Evolutionary conservation across 805 yeast species (phyloP).

Genomic region (Ogataea minuta): DNA sequence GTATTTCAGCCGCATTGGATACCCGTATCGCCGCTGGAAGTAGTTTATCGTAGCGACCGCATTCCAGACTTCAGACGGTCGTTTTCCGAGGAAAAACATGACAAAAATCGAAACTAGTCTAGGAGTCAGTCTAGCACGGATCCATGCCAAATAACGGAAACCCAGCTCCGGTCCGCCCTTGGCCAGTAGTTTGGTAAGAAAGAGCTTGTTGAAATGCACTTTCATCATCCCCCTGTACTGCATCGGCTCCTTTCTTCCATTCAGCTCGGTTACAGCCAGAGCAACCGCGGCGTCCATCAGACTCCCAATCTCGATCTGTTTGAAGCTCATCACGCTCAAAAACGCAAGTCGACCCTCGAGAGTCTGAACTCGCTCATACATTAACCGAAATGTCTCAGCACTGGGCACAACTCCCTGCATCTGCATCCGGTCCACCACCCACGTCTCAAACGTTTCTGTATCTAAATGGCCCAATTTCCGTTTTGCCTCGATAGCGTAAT

Average conservation of each 20-base stretch:
- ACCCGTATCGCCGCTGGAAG: conserved; percentile 3
- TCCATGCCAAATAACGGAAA: conserved; percentile 5
- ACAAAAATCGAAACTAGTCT: conserved; percentile 1
- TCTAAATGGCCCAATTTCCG: conserved; percentile 2
- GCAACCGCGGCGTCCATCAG: background rate
- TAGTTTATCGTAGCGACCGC: conserved; percentile 12
- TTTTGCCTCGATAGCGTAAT: conserved; percentile 2
- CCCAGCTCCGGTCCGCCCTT: conserved; percentile 4
- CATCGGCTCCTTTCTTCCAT: background rate
- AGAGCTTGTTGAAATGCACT: conserved; percentile 1
- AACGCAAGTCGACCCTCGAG: conserved; percentile 3
- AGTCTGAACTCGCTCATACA: conserved; percentile 6
- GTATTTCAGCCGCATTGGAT: background rate
- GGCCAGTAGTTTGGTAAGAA: background rate
- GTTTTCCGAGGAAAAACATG: background rate
- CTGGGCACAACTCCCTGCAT: conserved; percentile 4
- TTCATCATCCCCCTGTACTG: background rate
- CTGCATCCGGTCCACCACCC: conserved; percentile 9
- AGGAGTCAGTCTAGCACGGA: background rate
- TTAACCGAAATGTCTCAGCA: conserved; percentile 6
- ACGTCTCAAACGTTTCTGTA: conserved; percentile 1
- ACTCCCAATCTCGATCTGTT: background rate
- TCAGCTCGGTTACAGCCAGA: background rate
- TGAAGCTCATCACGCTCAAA: conserved; percentile 10
- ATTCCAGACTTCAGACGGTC: conserved; percentile 6